These are phyloP conservation scores for Rhodotorula sphaerocarpa DNA, from an alignment of 768 basidiomycete species.

Conservation along the genomic window DNA sequence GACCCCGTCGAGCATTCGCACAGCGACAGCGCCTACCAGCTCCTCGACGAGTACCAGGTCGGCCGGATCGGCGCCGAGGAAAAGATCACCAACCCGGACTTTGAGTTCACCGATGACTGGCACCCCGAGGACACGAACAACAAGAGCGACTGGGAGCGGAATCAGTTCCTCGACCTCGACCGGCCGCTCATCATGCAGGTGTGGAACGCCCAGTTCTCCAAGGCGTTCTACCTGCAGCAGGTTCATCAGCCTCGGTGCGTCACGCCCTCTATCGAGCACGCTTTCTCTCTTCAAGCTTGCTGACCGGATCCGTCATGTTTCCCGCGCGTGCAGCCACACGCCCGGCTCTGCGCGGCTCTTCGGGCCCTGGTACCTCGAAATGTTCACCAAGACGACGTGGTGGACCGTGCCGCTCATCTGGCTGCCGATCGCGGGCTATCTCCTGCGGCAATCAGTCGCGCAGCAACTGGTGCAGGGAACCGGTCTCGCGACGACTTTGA, in stretches of 20 bases:
- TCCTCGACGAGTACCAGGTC: conserved; percentile 78
- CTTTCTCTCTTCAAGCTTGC: not conserved
- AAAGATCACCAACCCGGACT: conserved; percentile 72
- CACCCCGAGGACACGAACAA: conserved; percentile 82
- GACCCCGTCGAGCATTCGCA: conserved; percentile 75
- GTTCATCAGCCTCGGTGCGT: conserved; percentile 93
- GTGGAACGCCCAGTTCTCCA: conserved; percentile 81
- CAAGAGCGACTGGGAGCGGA: conserved; percentile 71
- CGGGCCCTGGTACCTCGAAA: conserved; percentile 70
- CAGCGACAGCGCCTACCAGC: conserved; percentile 80
- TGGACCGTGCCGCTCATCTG: conserved; percentile 86
- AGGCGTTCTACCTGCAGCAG: conserved; percentile 90
- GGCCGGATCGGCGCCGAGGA: conserved; percentile 72
- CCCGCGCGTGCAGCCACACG: conserved; percentile 24
- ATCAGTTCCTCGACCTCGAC: conserved; percentile 81
- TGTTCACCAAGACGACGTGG: conserved; percentile 81
- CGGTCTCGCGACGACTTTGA: conserved; percentile 17
- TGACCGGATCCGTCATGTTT: not conserved
- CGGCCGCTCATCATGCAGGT: conserved; percentile 71
- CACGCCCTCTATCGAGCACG: conserved; percentile 8
- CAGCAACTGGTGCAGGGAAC: conserved; percentile 53
- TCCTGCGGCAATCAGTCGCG: conserved; percentile 70
- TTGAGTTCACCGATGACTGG: conserved; percentile 83
- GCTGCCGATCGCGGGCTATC: conserved; percentile 73
- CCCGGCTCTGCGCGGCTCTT: conserved; percentile 63